A percentile compares a stretch with the other conserved stretches of the same genome.
phyloP scores from a whole-genome alignment of 768 basidiomycete genomes.

The Tricholoma saponaceum region DNA sequence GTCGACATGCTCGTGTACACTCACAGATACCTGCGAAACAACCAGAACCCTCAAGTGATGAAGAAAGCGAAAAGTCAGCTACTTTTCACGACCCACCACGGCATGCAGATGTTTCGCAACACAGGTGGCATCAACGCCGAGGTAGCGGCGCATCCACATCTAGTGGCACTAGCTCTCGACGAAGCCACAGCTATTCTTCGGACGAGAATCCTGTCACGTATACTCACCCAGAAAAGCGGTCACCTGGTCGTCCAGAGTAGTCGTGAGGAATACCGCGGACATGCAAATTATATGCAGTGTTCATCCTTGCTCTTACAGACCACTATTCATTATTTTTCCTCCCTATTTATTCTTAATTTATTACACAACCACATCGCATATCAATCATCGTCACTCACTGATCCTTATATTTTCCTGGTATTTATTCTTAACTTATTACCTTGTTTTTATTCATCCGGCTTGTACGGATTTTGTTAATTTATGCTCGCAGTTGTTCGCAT shows the following conservation, averaged over 20 bases:
- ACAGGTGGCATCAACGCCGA: conserved; percentile 27
- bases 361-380: background rate
- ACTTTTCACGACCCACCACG: conserved; percentile 16
- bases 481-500: background rate
- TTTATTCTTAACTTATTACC: background rate
- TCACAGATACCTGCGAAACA: conserved; percentile 25
- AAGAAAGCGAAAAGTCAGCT: conserved; percentile 33
- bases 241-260: conserved; percentile 18
- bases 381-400: background rate
- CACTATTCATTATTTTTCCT: conserved; percentile 1
- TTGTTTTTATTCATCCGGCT: background rate
- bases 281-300: background rate
- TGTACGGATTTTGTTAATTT: background rate
- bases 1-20: conserved; percentile 77
- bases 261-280: background rate
- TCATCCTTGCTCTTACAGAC: background rate
- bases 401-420: background rate
- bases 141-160: conserved; percentile 38
- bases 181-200: conserved; percentile 36
- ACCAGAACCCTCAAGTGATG: conserved; percentile 41
- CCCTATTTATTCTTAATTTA: conserved; percentile 11
- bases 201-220: conserved; percentile 26
- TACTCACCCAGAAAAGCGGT: conserved; percentile 29
- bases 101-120: conserved; percentile 10
- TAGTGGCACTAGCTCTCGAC: conserved; percentile 35